These are phyloP conservation scores for Grosmannia serpens DNA, from an alignment of 2,329 filamentous ascomycete species.

Conservation along the genomic window DNA sequence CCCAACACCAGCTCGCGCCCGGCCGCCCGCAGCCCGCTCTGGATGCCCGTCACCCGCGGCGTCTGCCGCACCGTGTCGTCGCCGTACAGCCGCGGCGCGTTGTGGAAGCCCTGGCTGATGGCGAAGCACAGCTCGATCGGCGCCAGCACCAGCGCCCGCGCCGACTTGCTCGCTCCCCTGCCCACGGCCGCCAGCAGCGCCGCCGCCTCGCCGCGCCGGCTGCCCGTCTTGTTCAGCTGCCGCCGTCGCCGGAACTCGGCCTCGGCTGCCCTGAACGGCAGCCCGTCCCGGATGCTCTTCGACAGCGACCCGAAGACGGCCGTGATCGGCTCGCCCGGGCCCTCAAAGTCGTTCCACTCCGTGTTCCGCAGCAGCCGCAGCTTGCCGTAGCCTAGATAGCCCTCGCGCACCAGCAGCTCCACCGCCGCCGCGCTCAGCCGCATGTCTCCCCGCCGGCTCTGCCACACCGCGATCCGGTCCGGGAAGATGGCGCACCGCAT, in stretches of 20 bases:
- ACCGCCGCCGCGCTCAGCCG: conserved; percentile 53
- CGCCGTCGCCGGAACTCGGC: conserved; percentile 30
- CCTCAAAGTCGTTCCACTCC: conserved; percentile 70
- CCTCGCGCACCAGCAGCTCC: conserved; percentile 49
- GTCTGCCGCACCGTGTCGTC: conserved; percentile 57
- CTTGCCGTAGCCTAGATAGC: conserved; percentile 51
- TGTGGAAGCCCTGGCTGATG: conserved; percentile 58
- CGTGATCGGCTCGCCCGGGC: conserved; percentile 61
- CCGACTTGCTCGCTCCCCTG: conserved; percentile 38
- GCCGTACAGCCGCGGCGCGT: conserved; percentile 57
- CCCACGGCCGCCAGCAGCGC: conserved; percentile 39
- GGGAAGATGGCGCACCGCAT: conserved; percentile 57
- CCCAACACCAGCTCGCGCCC: conserved; percentile 51
- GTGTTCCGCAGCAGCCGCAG: conserved; percentile 53
- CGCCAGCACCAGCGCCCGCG: conserved; percentile 38
- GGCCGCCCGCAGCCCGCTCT: conserved; percentile 50
- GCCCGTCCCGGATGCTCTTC: conserved; percentile 45
- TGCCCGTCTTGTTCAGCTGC: conserved; percentile 1
- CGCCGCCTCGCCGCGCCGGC: conserved; percentile 17
- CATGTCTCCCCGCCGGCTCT: conserved; percentile 47
- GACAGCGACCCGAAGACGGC: conserved; percentile 51
- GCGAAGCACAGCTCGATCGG: conserved; percentile 51
- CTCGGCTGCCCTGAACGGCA: conserved; percentile 49
- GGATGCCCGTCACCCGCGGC: conserved; percentile 51
- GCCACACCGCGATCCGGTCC: conserved; percentile 55